phyloP scores from a whole-genome alignment of 306 rosid genomes.

The Psophocarpus tetragonolobus region DNA sequence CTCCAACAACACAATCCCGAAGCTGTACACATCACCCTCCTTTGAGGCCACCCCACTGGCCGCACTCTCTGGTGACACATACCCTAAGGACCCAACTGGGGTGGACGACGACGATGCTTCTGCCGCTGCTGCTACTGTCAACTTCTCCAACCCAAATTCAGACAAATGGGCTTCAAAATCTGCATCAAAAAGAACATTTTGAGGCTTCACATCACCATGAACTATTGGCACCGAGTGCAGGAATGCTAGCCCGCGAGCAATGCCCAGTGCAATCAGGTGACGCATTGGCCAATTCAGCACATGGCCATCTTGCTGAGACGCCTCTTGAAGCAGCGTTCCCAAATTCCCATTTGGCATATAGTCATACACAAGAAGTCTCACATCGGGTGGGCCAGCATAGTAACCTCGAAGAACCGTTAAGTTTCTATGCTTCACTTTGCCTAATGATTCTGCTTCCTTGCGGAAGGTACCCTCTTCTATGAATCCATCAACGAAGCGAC shows the following conservation, averaged over 20 bases:
- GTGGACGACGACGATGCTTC: conserved; percentile 60
- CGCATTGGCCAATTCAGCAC: conserved; percentile 96
- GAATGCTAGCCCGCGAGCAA: conserved; percentile 77
- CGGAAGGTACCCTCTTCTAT: conserved; percentile 56
- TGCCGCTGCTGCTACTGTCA: conserved; percentile 49
- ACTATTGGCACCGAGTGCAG: conserved; percentile 66
- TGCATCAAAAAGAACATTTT: conserved; percentile 78
- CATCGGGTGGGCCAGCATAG: conserved; percentile 75
- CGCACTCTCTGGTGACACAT: conserved; percentile 72
- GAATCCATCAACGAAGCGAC: conserved; percentile 61
- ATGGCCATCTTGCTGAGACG: conserved; percentile 89
- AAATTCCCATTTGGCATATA: conserved; percentile 93
- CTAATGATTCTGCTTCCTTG: conserved; percentile 72
- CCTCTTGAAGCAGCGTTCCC: conserved; percentile 80
- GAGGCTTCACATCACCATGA: conserved; percentile 82
- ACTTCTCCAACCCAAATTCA: conserved; percentile 71
- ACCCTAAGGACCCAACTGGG: conserved; percentile 69
- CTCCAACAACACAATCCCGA: conserved; percentile 80
- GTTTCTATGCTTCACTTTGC: conserved; percentile 76
- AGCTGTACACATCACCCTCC: conserved; percentile 80
- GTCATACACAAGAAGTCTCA: conserved; percentile 72
- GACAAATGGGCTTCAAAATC: conserved; percentile 91
- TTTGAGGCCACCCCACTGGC: conserved; percentile 60
- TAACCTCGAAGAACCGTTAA: conserved; percentile 76
- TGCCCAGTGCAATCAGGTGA: conserved; percentile 80